These are phyloP conservation scores for Fusarium stilboides DNA, from an alignment of 2,329 filamentous ascomycete species.

Conservation along the genomic window DNA sequence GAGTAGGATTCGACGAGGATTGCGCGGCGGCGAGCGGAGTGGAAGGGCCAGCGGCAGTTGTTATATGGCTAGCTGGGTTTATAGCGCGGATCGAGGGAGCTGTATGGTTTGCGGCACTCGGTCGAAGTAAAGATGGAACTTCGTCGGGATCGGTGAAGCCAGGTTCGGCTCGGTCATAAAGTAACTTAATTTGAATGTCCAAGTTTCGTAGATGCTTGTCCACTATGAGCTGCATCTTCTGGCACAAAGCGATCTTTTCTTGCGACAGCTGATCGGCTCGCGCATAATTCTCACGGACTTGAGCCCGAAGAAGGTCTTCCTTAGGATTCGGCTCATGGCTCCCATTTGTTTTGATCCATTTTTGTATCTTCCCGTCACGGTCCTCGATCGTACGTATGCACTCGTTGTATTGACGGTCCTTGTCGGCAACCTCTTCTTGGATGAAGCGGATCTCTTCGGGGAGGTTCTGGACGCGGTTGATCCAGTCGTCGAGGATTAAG, in stretches of 20 bases:
- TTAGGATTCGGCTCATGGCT: slow-evolving; percentile 82
- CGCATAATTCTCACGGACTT: slow-evolving; percentile 77
- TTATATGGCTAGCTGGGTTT: slow-evolving; percentile 59
- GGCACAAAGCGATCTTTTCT: slow-evolving; percentile 80
- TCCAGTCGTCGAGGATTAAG: slow-evolving; percentile 84
- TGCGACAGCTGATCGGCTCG: slow-evolving; percentile 79
- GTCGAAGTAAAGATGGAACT: slow-evolving; percentile 73
- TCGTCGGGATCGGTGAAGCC: slow-evolving; percentile 75
- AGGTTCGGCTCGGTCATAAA: slow-evolving; percentile 73
- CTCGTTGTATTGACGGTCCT: slow-evolving; percentile 80
- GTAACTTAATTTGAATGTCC: slow-evolving; percentile 73
- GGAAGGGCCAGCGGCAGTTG: slow-evolving; percentile 46
- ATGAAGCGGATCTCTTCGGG: slow-evolving; percentile 87
- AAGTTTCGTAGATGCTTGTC: slow-evolving; percentile 75
- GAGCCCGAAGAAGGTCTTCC: slow-evolving; percentile 77
- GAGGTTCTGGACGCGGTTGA: slow-evolving; percentile 81
- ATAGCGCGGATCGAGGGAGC: slow-evolving; percentile 59
- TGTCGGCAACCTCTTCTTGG: slow-evolving; percentile 86
- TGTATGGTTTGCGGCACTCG: slow-evolving; percentile 68
- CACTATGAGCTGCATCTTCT: slow-evolving; percentile 73
- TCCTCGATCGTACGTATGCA: slow-evolving; percentile 78
- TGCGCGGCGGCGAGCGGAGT: slow-evolving; percentile 48
- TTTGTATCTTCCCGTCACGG: slow-evolving; percentile 82
- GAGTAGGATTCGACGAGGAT: slow-evolving; percentile 58
- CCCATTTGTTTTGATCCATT: slow-evolving; percentile 84